These are phyloP conservation scores for Alternaria hordeiaustralica DNA, from an alignment of 2,329 filamentous ascomycete species.

Conservation along the genomic window DNA sequence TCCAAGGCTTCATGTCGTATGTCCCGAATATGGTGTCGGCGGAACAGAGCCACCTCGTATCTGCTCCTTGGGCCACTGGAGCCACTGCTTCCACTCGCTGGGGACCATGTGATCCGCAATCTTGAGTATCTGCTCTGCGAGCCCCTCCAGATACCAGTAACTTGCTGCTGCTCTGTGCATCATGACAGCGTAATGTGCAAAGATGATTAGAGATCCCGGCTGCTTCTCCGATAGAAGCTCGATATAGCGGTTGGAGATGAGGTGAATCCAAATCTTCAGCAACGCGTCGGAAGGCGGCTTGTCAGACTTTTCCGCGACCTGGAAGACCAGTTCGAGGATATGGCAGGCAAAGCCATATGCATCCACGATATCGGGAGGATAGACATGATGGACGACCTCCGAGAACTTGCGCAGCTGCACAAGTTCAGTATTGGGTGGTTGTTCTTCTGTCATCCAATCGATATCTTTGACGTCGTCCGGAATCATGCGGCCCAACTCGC, in stretches of 20 bases:
- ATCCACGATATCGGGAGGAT: constrained; percentile 37
- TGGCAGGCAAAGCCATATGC: constrained; percentile 34
- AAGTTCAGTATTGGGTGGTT: constrained; percentile 28
- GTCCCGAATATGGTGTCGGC: constrained; percentile 5
- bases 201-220: constrained; percentile 44
- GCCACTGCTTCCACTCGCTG: constrained; percentile 34
- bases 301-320: constrained; percentile 14
- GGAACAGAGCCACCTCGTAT: constrained; percentile 13
- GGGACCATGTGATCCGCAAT: constrained; percentile 34
- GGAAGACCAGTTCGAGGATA: constrained; percentile 30
- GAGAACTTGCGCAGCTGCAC: constrained; percentile 33
- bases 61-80: constrained; percentile 39
- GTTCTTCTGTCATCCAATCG: constrained; percentile 21
- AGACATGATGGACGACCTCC: constrained; percentile 30
- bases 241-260: constrained; percentile 32
- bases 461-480: constrained; percentile 28
- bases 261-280: constrained; percentile 37
- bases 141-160: constrained; percentile 37
- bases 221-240: constrained; percentile 38
- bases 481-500: constrained; percentile 25
- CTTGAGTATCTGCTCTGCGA: constrained; percentile 33
- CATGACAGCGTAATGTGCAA: constrained; percentile 47
- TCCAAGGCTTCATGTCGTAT: not conserved
- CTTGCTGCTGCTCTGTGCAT: constrained; percentile 26
- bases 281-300: constrained; percentile 31